A percentile compares a stretch with the other conserved stretches of the same genome.
Conservation (phyloP, 2,329 filamentous ascomycete genomes). For the Aspergillus novoparasiticus region DNA sequence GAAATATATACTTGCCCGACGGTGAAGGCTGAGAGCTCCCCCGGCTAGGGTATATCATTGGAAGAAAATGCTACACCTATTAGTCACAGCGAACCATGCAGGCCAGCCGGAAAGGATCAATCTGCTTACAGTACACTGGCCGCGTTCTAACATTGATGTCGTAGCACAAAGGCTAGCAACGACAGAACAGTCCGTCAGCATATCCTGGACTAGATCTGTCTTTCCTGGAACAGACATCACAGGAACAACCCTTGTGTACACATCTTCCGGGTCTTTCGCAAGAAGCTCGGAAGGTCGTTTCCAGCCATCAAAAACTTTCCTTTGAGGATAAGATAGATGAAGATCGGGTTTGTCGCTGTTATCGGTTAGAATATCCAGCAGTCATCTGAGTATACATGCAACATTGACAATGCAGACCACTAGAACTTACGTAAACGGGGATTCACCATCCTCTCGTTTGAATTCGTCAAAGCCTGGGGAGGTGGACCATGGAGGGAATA, state of each 20-base stretch:
- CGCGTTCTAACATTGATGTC: slow-evolving; percentile 69
- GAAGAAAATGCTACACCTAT: slow-evolving; percentile 63
- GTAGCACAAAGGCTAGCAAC: slow-evolving; percentile 91
- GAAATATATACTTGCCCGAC: slow-evolving; percentile 87
- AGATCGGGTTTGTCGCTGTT: slow-evolving; percentile 69
- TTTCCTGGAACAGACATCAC: slow-evolving; percentile 61
- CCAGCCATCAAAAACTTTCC: slow-evolving; percentile 80
- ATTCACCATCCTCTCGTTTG: slow-evolving; percentile 49
- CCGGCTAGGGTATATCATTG: slow-evolving; percentile 76
- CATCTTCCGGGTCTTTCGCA: slow-evolving; percentile 39
- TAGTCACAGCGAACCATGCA: background rate
- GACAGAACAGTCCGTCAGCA: slow-evolving; percentile 94
- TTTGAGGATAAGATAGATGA: slow-evolving; percentile 73
- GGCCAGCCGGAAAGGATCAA: background rate
- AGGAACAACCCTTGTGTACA: slow-evolving; percentile 31
- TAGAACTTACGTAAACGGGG: slow-evolving; percentile 63
- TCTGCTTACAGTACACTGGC: slow-evolving; percentile 64
- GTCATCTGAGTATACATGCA: slow-evolving; percentile 10
- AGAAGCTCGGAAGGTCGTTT: slow-evolving; percentile 72
- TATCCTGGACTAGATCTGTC: slow-evolving; percentile 89
- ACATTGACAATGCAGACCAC: slow-evolving; percentile 4
- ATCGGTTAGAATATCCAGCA: slow-evolving; percentile 22
- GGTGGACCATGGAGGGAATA: slow-evolving; percentile 82
- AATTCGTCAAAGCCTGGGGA: slow-evolving; percentile 67
- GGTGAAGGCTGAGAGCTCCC: slow-evolving; percentile 65